A percentile compares a stretch with the other conserved stretches of the same genome.
Evolutionary conservation across 306 rosid genomes (phyloP).

Genomic region (Lathyrus sativus): DNA sequence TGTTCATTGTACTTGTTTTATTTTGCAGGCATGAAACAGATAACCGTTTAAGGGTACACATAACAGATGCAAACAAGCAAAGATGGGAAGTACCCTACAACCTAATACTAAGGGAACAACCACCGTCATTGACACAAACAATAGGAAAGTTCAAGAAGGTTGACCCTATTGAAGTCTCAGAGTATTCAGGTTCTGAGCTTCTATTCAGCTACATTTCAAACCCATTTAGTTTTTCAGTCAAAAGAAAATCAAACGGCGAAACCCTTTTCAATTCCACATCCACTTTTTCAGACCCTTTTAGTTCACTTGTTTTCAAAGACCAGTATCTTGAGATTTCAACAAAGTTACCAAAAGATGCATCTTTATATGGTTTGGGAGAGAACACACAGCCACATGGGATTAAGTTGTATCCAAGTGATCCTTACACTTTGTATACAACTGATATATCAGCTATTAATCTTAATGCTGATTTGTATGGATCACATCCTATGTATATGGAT

Average conservation of each 20-base stretch:
- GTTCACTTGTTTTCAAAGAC: conserved; percentile 77
- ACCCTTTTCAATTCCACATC: conserved; percentile 67
- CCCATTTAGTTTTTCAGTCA: conserved; percentile 77
- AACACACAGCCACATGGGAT: conserved; percentile 93
- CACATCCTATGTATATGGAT: conserved; percentile 92
- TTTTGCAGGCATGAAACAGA: conserved; percentile 68
- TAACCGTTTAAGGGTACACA: conserved; percentile 83
- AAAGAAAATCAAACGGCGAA: conserved; percentile 78
- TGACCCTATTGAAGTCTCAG: conserved; percentile 49
- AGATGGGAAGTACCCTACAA: conserved; percentile 96
- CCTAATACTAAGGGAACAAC: conserved; percentile 72
- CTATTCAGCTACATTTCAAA: conserved; percentile 70
- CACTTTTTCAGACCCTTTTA: conserved; percentile 55
- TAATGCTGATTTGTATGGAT: conserved; percentile 87
- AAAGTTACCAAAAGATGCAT: conserved; percentile 70
- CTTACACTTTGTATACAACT: conserved; percentile 79
- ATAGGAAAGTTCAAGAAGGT: conserved; percentile 46
- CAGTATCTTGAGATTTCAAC: conserved; percentile 93
- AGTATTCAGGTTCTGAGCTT: conserved; percentile 67
- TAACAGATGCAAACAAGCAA: conserved; percentile 74
- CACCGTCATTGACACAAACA: conserved; percentile 55
- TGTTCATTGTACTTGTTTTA: conserved; percentile 2
- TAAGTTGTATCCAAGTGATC: conserved; percentile 73
- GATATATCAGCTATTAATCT: conserved; percentile 84
- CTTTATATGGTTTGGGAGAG: conserved; percentile 87